Evolutionary conservation across 441 rosid genomes (phyloP), one percentile per base, ranked within the genome.

Genomic region (Mallotus repandus): DNA sequence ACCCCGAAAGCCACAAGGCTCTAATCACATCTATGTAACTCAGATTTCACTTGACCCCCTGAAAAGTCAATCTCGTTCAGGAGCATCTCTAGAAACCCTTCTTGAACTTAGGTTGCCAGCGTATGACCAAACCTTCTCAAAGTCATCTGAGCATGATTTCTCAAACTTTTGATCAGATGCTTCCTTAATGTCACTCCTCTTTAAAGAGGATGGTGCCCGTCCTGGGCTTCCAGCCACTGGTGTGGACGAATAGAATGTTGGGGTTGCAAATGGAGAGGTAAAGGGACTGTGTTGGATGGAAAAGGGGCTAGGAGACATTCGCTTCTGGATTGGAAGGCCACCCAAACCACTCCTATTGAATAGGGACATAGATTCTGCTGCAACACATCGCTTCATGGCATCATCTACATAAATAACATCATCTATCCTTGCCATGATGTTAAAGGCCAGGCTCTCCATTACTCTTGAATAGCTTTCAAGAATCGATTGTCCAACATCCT

Each of bases 401-500:
- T 93, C 98, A 69, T 96, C 97, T 22, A 88, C 99, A 41, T 83
- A 93, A 18, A 93, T 81, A 71, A 96, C 95, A 72, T 93, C 99
- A 9, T 96, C 99, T 74, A 93, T 91, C 81, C 98, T 96, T 16
- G 99, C 98, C 78, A 85, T 91, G 43, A 93, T 86, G 86, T 96
- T 96, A 84, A 96, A 93, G 67, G 99, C 99, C 85, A 93, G 73
- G 87, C 99, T 91, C 88, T 96, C 99, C 91, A 87, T 88, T 65
- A 96, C 99, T 84, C 99, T 88, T 1, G 99, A 91, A 87, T 96
- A 96, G 84, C 99, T 91, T 81, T 93, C 98, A 2, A 96, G 91
- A 70, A 96, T 93, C 2, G 98, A 89, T 73, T 91, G 97, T 49
- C 99, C 99, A 63, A 96, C 98, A 83, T 96, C 99, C 98, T 96